These are phyloP conservation scores for Wickerhamiella alocasiicola DNA, from an alignment of 805 yeast genomes.

Conservation along the genomic window DNA sequence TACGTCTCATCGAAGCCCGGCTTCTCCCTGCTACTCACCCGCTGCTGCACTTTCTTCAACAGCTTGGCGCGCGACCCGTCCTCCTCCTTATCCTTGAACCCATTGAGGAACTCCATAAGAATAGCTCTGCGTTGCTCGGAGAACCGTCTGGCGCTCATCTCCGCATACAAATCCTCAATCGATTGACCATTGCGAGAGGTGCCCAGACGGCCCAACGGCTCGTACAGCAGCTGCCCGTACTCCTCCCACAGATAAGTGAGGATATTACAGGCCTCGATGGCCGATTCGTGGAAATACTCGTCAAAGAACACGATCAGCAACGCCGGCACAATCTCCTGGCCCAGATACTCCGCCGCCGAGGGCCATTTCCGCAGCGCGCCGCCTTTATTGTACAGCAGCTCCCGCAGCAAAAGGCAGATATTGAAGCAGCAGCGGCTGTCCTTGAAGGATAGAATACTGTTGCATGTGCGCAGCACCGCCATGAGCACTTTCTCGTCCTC, in stretches of 20 bases:
- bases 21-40: conserved; percentile 16
- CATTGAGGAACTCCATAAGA: conserved; percentile 60
- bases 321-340: conserved; percentile 56
- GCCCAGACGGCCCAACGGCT: conserved; percentile 4
- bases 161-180: conserved; percentile 49
- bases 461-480: conserved; percentile 61
- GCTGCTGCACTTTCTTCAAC: conserved; percentile 18
- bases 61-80: conserved; percentile 27
- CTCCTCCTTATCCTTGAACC: conserved; percentile 35
- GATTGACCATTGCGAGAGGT: conserved; percentile 31
- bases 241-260: conserved; percentile 61
- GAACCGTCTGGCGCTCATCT: conserved; percentile 40
- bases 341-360: conserved; percentile 52
- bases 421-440: conserved; percentile 91
- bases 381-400: conserved; percentile 39
- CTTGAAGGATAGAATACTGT: conserved; percentile 66
- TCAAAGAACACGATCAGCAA: conserved; percentile 56
- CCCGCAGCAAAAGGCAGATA: conserved; percentile 67
- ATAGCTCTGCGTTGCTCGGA: conserved; percentile 70
- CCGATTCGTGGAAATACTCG: conserved; percentile 72
- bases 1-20: conserved; percentile 17
- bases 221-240: conserved; percentile 3
- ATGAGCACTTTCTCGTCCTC: conserved; percentile 56
- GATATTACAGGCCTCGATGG: conserved; percentile 83
- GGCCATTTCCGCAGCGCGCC: conserved; percentile 57